These are phyloP conservation scores for Aureobasidium leucospermi DNA, from an alignment of 2,329 filamentous ascomycete genomes.

Conservation along the genomic window DNA sequence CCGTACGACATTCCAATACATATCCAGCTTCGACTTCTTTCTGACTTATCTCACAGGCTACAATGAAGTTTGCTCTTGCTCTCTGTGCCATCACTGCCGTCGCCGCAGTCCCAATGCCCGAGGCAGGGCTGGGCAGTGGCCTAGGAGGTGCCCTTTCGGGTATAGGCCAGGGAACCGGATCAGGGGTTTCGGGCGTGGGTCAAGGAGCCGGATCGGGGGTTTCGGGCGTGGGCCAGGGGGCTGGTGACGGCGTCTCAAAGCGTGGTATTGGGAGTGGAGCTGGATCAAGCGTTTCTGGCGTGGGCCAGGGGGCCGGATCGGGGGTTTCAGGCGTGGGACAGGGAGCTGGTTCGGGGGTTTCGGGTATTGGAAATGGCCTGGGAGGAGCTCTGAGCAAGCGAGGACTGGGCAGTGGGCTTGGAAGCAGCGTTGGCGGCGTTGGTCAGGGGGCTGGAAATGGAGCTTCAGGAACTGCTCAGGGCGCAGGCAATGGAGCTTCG, in stretches of 20 bases:
- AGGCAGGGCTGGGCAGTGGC: neutral
- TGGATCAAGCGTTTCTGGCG: neutral
- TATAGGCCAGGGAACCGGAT: neutral
- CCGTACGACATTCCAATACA: neutral
- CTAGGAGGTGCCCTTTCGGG: conserved; percentile 12
- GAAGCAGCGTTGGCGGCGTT: neutral
- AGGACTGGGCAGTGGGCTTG: neutral
- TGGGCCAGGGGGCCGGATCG: neutral
- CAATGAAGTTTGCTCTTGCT: conserved; percentile 1
- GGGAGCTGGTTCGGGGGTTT: neutral
- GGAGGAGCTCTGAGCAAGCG: neutral
- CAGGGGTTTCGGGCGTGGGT: neutral
- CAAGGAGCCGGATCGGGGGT: neutral
- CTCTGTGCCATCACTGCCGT: conserved; percentile 1
- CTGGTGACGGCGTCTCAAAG: neutral
- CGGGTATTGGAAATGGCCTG: neutral
- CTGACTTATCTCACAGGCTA: neutral
- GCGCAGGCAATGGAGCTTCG: neutral
- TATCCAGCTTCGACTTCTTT: neutral
- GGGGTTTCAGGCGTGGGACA: neutral
- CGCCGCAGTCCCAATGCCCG: neutral
- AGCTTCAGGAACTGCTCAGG: neutral
- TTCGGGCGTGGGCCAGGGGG: neutral
- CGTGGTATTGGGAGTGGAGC: neutral
- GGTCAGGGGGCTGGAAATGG: neutral